These are phyloP conservation scores for Striga hermonthica DNA, from an alignment of 305 asterid genomes.

Conservation along the genomic window DNA sequence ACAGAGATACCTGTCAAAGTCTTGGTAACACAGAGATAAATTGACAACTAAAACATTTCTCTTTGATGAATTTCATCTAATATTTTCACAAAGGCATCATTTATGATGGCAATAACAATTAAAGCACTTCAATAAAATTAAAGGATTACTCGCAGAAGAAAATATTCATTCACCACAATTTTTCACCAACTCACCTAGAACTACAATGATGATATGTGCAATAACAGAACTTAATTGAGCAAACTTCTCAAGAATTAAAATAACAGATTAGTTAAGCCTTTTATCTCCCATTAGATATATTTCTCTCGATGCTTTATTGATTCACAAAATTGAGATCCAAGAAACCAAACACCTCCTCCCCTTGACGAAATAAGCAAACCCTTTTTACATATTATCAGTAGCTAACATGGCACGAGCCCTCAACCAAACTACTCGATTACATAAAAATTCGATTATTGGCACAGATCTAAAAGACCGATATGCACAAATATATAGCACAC, in stretches of 20 bases:
- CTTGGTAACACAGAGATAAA: background rate
- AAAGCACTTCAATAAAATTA: background rate
- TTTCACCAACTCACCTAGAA: slow-evolving; percentile 11
- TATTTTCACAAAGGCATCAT: background rate
- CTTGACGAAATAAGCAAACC: background rate
- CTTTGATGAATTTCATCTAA: background rate
- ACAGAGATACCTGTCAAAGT: slow-evolving; percentile 14
- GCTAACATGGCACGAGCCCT: background rate
- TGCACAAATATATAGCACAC: slow-evolving; percentile 28
- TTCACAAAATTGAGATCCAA: slow-evolving; percentile 19
- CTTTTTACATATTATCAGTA: background rate
- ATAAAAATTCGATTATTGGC: background rate
- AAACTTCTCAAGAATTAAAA: slow-evolving; percentile 2
- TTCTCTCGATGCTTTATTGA: too few relatives aligned
- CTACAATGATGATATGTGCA: background rate
- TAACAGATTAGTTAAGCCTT: background rate
- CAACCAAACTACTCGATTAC: background rate
- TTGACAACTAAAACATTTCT: background rate
- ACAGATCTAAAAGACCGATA: background rate
- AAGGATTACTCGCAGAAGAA: background rate
- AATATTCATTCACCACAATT: background rate
- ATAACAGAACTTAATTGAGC: background rate
- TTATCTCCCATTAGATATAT: background rate
- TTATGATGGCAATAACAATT: background rate
- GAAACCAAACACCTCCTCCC: slow-evolving; percentile 21